These are phyloP conservation scores for Candida jianshihensis DNA, from an alignment of 805 yeast species.

Conservation along the genomic window DNA sequence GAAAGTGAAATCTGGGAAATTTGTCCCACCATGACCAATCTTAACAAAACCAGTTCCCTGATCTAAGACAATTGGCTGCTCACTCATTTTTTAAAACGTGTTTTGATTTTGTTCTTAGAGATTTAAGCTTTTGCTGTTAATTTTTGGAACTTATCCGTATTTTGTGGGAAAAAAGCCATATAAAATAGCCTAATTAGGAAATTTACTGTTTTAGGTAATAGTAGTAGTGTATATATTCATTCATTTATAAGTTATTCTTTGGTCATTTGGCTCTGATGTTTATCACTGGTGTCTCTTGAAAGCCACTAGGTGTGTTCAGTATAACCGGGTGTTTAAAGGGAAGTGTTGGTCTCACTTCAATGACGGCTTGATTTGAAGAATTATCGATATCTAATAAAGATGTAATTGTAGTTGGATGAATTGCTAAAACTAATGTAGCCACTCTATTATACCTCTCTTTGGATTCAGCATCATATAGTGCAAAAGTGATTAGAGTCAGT, in stretches of 20 bases:
- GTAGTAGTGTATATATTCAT: neutral
- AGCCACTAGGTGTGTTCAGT: conserved; percentile 8
- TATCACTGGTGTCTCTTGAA: conserved; percentile 9
- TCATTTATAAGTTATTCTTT: neutral
- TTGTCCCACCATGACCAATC: conserved; percentile 93
- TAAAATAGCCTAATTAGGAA: neutral
- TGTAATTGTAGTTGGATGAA: conserved; percentile 9
- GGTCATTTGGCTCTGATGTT: conserved; percentile 13
- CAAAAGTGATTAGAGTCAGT: conserved; percentile 14
- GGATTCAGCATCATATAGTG: conserved; percentile 10
- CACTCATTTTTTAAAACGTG: conserved; percentile 11
- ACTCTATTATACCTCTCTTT: conserved; percentile 5
- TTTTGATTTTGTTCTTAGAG: neutral
- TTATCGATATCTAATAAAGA: conserved; percentile 4
- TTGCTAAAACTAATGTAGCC: conserved; percentile 11
- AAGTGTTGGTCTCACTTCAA: conserved; percentile 12
- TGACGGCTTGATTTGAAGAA: conserved; percentile 5
- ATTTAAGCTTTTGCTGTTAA: conserved; percentile 6
- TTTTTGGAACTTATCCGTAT: neutral
- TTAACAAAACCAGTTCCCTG: conserved; percentile 99
- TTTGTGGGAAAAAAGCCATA: too few relatives aligned
- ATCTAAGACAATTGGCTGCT: conserved; percentile 61
- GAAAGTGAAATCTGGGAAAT: conserved; percentile 94
- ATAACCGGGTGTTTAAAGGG: conserved; percentile 6
- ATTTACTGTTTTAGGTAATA: neutral